Percentiles rank a stretch among this genome's conserved stretches.
Evolutionary conservation across 176 grass and related monocot genomes (phyloP).

Genomic region (Oryza rufipogon): DNA sequence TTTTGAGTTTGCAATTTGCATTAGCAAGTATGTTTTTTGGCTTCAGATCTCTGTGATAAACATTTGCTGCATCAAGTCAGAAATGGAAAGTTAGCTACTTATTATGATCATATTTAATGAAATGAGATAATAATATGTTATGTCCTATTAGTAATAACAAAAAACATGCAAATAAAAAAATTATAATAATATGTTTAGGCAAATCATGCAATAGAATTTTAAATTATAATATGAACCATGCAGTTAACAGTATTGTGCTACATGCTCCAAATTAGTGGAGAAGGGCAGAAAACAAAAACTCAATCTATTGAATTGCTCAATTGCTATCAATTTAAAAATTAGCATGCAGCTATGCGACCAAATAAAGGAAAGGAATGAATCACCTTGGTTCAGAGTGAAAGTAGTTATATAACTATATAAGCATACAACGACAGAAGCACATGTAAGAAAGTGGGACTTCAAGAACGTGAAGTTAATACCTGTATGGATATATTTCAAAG

Average conservation of each 20-base stretch:
- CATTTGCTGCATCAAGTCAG: constrained; percentile 45
- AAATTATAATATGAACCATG: neutral
- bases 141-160: neutral
- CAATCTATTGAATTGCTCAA: constrained; percentile 1
- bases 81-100: constrained; percentile 17
- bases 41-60: constrained; percentile 54
- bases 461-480: constrained; percentile 24
- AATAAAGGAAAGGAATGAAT: constrained; percentile 3
- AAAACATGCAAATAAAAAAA: constrained; percentile 8
- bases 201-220: neutral
- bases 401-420: constrained; percentile 17
- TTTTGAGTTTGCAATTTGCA: constrained; percentile 58
- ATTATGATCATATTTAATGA: constrained; percentile 18
- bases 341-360: neutral
- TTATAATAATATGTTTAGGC: no score
- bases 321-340: constrained; percentile 2
- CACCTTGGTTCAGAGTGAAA: neutral
- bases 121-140: neutral
- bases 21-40: constrained; percentile 54
- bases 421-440: constrained; percentile 5
- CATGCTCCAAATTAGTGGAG: neutral
- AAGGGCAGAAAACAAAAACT: neutral
- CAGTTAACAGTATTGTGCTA: neutral
- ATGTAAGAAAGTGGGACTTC: neutral
- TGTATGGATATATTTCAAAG: constrained; percentile 53